Evolutionary conservation across 2,329 filamentous ascomycete species (phyloP), one percentile per base, ranked within the genome.

Genomic region (Cladosporium velox): DNA sequence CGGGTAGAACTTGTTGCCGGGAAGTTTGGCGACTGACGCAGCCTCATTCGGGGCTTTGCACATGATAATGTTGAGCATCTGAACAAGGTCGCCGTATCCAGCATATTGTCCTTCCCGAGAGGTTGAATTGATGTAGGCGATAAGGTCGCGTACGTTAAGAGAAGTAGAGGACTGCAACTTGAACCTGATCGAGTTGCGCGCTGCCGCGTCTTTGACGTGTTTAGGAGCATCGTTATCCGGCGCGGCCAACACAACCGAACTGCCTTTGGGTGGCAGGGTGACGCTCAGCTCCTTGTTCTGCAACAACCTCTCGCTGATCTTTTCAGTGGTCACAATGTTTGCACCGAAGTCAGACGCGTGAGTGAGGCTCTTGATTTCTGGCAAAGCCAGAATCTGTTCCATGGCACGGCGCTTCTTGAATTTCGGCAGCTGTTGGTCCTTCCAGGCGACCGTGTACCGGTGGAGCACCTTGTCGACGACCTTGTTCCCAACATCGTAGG

Each of bases 31-130:
- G 18, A 85, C 78, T 0, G 75, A 72, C 0, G 64, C 65, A 7
- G 78, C 75, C 1, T 73, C 78, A 67, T 81, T 85, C 3, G 83
- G 80, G 18, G 78, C 73, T 65, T 85, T 80, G 0, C 82, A 80
- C 60, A 88, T 75, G 26, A 89, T 77, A 38, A 88, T 84, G 70
- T 89, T 89, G 65, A 89, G 73, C 0, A 85, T 81, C 65, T 88
- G 85, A 6, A 88, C 79, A 0, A 85, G 75, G 64, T 87, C 84
- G 0, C 78, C 76, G 71, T 84, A 84, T 21, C 79, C 73, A 0
- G 74, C 72, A 55, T 84, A 84, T 15, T 74, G 69, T 0, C 73
- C 74, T 18, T 73, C 71, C 5, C 78, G 70, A 44, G 72, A 74
- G 2, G 73, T 74, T 21, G 75, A 82, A 2, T 69, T 76, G 35